phyloP scores from a whole-genome alignment of 306 rosid species.

The Echinosophora koreensis region DNA sequence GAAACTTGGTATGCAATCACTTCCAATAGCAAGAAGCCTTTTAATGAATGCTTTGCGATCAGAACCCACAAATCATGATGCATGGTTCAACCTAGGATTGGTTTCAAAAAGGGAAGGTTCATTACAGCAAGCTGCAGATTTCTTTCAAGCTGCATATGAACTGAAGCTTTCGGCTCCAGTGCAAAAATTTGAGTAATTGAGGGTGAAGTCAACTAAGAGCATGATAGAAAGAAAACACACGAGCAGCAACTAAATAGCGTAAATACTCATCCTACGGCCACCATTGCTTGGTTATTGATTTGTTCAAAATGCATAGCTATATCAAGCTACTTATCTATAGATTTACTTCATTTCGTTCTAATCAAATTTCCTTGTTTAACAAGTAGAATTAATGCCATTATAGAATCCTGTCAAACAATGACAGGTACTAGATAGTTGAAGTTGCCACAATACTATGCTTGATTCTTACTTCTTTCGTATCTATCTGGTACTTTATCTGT shows the following conservation, averaged over 20 bases:
- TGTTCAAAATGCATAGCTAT: slow-evolving; percentile 52
- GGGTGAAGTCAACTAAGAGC: slow-evolving; percentile 8
- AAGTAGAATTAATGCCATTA: slow-evolving; percentile 7
- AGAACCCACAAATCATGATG: slow-evolving; percentile 82
- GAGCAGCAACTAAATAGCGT: slow-evolving; percentile 6
- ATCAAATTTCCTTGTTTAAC: slow-evolving; percentile 28
- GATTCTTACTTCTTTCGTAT: not conserved
- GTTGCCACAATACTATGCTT: not conserved
- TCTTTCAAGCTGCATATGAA: slow-evolving; percentile 86
- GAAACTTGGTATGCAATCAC: slow-evolving; percentile 64
- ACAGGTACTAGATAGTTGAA: not conserved
- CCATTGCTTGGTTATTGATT: slow-evolving; percentile 35
- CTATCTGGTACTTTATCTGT: not conserved
- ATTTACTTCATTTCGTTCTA: slow-evolving; percentile 42
- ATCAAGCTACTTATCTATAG: slow-evolving; percentile 39
- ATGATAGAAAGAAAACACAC: slow-evolving; percentile 21
- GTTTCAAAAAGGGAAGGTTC: slow-evolving; percentile 74
- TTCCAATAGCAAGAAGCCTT: slow-evolving; percentile 82
- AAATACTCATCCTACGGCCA: slow-evolving; percentile 31
- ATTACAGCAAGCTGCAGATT: slow-evolving; percentile 75
- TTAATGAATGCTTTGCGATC: slow-evolving; percentile 75
- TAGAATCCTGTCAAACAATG: slow-evolving; percentile 3
- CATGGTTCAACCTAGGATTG: slow-evolving; percentile 80
- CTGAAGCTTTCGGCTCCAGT: slow-evolving; percentile 78
- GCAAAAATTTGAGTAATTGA: slow-evolving; percentile 53